Evolutionary conservation across 2,329 filamentous ascomycete genomes (phyloP), one percentile per base, ranked within the genome.

Genomic region (Aspergillus latus): DNA sequence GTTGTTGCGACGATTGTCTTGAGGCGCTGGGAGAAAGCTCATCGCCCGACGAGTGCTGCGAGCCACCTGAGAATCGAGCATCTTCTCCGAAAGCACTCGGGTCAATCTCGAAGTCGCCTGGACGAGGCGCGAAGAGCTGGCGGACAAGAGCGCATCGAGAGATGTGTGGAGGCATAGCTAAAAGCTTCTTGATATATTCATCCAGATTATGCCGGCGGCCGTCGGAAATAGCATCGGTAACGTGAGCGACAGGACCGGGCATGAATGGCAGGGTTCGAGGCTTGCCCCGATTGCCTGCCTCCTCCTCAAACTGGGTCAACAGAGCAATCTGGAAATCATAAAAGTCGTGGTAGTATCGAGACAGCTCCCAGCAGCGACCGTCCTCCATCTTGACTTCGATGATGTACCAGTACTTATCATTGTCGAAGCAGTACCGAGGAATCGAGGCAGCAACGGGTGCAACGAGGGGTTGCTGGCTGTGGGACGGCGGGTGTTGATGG

Each of bases 331-430:
- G 94, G 73, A 97, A 93, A 73, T 97, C 94, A 76, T 97, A 99
- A 71, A 99, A 99, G 76, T 97, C 94, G 73, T 97, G 92, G 69
- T 99, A 99, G 69, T 96, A 94, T 61, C 94, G 86, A 40, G 91
- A 93, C 49, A 99, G 78, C 71, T 97, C 92, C 92, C 92, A 97
- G 69, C 90, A 88, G 46, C 90, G 84, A 47, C 92, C 92, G 70
- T 97, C 92, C 68, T 96, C 91, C 73, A 97, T 84, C 66, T 88
- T 83, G 26, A 90, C 91, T 72, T 97, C 92, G 57, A 99, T 93
- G 53, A 97, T 90, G 69, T 97, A 99, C 91, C 94, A 97, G 75
- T 97, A 97, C 73, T 97, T 97, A 65, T 97, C 92, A 70, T 97
- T 93, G 58, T 92, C 91, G 68, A 95, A 97, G 73, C 91, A 96